Evolutionary conservation across 495 filamentous ascomycete species (phyloP).

Genomic region (Lepraria neglecta): DNA sequence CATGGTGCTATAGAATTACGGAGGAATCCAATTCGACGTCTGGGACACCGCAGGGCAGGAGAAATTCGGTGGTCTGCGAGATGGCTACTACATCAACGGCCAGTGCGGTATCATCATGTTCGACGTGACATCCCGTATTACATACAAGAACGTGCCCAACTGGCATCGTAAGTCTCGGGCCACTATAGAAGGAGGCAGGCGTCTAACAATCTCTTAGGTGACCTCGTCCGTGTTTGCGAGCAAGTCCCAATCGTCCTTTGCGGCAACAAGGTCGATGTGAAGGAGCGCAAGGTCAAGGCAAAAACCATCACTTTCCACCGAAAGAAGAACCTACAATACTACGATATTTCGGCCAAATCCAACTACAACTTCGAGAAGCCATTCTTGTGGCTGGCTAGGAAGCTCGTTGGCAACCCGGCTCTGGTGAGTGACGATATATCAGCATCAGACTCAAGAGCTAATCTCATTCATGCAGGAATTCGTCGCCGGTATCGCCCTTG

Average conservation of each 20-base stretch:
- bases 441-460: constrained; percentile 16
- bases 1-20: constrained; percentile 68
- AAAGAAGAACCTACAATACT: constrained; percentile 99
- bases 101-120: constrained; percentile 99
- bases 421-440: constrained; percentile 56
- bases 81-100: constrained; percentile 99
- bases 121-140: constrained; percentile 99
- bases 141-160: constrained; percentile 99
- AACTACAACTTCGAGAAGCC: constrained; percentile 99
- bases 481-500: constrained; percentile 88
- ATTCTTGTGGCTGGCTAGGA: constrained; percentile 98
- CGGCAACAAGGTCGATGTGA: constrained; percentile 99
- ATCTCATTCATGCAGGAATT: constrained; percentile 68
- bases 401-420: constrained; percentile 89
- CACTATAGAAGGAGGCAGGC: neutral
- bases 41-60: constrained; percentile 99
- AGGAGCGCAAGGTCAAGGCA: constrained; percentile 99
- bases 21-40: constrained; percentile 96
- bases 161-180: constrained; percentile 86
- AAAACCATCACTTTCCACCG: constrained; percentile 99
- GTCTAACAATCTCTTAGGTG: constrained; percentile 54
- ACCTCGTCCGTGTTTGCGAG: constrained; percentile 99
- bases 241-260: constrained; percentile 97
- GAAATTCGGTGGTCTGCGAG: constrained; percentile 99
- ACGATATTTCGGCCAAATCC: constrained; percentile 99